phyloP scores from a whole-genome alignment of 2,329 filamentous ascomycete species.

The Colletotrichum liriopes region DNA sequence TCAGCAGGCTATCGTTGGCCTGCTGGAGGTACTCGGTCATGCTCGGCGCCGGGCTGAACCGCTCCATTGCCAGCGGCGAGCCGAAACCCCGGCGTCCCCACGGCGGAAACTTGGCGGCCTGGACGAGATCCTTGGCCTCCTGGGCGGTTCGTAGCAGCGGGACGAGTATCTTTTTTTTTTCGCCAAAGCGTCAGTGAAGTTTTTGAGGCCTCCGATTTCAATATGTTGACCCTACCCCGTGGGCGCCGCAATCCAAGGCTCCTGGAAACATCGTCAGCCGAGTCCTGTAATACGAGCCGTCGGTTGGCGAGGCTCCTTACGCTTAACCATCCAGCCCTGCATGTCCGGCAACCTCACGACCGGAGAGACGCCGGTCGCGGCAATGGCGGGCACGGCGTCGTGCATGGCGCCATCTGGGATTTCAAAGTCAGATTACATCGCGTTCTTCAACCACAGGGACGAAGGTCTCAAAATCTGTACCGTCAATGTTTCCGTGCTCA shows the following conservation, averaged over 20 bases:
- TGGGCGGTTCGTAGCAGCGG: slow-evolving; percentile 70
- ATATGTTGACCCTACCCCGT: slow-evolving; percentile 60
- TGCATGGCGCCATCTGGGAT: slow-evolving; percentile 64
- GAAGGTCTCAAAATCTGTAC: slow-evolving; percentile 53
- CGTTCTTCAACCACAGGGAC: background rate
- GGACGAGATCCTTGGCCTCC: slow-evolving; percentile 66
- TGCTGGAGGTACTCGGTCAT: slow-evolving; percentile 71
- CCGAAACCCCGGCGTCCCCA: slow-evolving; percentile 69
- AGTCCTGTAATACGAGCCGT: background rate
- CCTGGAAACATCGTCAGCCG: slow-evolving; percentile 52
- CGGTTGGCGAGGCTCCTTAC: slow-evolving; percentile 53
- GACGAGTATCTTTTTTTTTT: slow-evolving; percentile 59
- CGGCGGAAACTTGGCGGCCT: slow-evolving; percentile 70
- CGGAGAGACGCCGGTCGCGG: slow-evolving; percentile 60
- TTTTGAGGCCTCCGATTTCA: background rate
- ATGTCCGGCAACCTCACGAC: slow-evolving; percentile 70
- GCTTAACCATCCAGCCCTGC: slow-evolving; percentile 71
- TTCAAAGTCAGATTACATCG: slow-evolving; percentile 5
- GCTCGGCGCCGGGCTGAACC: slow-evolving; percentile 62
- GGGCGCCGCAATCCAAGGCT: slow-evolving; percentile 71
- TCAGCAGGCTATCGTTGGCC: slow-evolving; percentile 71
- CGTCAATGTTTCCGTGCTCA: slow-evolving; percentile 68
- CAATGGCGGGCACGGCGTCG: slow-evolving; percentile 68
- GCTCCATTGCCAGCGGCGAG: slow-evolving; percentile 68
- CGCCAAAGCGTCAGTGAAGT: slow-evolving; percentile 20